Base-by-base conservation (phyloP, 1,284 basidiomycete genomes). In the Pseudozyma sp. region DNA sequence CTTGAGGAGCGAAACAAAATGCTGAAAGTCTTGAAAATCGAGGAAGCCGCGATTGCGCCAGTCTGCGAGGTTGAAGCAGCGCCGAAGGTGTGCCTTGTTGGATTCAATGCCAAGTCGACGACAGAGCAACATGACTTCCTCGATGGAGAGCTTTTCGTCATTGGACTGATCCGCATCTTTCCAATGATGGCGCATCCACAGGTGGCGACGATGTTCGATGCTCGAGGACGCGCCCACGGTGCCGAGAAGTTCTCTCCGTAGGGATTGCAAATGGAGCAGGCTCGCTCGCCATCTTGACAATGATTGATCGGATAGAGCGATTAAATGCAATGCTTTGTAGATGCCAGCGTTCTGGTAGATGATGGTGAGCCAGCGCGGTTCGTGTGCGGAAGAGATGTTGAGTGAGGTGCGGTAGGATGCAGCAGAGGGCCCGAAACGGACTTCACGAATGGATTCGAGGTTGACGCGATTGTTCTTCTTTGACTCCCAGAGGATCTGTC, bases 241-340 rank as follows among this genome's bases (percentile, higher is more conserved):
- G 29, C 78, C 76, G 1, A 75, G 48, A 4, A 83, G 65, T 46
- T 78, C 77, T 31, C 77, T 62, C 19, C 82, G 75, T 9, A 81
- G 75, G 6, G 68, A 56, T 6, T 87, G 84, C 11, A 89, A 81
- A 8, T 79, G 79, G 30, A 85, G 82, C 5, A 89, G 84, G 14
- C 87, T 86, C 9, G 77, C 68, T 29, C 86, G 81, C 87, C 87
- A 88, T 7, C 87, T 74, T 5, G 87, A 85, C 79, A 92, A 91
- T 0, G 90, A 87, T 29, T 92, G 90, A 51, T 87, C 85, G 0
- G 91, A 90, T 1, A 90, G 87, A 0, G 94, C 92, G 65, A 98
- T 89, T 61, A 97, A 88, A 81, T 98, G 94, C 13, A 97, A 88
- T 0, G 93, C 92, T 87, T 97, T 98, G 89, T 95, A 97, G 48